Evolutionary conservation across 441 rosid species (phyloP).

Genomic region (Metrosideros polymorpha): DNA sequence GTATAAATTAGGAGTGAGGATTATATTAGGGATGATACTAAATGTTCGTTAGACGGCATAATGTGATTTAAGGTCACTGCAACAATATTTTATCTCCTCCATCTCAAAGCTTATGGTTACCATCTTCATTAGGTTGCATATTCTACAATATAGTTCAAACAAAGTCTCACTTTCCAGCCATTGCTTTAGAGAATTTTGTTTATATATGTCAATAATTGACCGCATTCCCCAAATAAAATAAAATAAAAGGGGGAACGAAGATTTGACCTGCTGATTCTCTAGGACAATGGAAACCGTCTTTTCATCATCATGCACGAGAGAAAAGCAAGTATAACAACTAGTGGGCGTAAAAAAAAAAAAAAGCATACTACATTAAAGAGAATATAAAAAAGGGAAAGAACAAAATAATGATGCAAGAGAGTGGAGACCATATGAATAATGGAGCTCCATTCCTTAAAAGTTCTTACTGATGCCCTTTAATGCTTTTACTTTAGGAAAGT

Average conservation of each 20-base stretch:
- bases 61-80: background rate
- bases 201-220: background rate
- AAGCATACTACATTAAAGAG: background rate
- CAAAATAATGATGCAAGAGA: background rate
- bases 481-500: constrained; percentile 24
- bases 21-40: background rate
- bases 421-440: background rate
- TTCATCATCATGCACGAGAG: background rate
- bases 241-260: background rate
- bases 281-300: background rate
- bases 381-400: background rate
- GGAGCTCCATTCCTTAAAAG: constrained; percentile 3
- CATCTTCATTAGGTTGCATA: background rate
- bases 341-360: background rate
- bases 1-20: background rate
- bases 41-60: background rate
- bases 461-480: background rate
- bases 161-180: background rate
- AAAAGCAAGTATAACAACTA: background rate
- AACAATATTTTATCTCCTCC: background rate
- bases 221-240: background rate
- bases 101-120: background rate
- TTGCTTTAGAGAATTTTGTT: background rate
- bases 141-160: background rate
- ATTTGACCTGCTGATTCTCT: background rate